Percentiles rank a stretch among this genome's conserved stretches.
Conservation (phyloP, 495 filamentous ascomycete species). For the Aspergillus cristatus region DNA sequence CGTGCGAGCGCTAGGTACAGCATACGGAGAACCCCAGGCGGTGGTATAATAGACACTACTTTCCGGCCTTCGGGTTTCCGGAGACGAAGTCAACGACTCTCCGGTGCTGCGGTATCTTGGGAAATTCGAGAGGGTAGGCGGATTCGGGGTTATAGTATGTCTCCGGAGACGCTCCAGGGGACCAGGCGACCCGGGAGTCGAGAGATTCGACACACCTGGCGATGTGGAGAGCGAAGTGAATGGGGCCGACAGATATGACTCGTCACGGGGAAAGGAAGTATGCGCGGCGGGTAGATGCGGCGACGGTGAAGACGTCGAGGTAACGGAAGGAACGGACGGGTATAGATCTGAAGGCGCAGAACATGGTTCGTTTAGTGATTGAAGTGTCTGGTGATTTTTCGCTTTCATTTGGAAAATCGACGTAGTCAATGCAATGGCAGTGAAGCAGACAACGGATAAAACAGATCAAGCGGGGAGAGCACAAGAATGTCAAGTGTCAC, state of each 20-base stretch:
- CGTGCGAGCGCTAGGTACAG: slow-evolving; percentile 42
- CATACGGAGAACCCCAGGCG: slow-evolving; percentile 70
- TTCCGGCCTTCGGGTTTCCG: slow-evolving; percentile 32
- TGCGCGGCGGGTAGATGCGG: slow-evolving; percentile 21
- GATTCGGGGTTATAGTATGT: slow-evolving; percentile 22
- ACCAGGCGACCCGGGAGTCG: slow-evolving; percentile 28
- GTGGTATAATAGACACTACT: slow-evolving; percentile 53
- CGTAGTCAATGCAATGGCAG: neutral
- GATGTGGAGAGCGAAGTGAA: slow-evolving; percentile 25
- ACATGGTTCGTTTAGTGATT: neutral
- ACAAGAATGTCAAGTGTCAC: neutral
- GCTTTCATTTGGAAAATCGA: too few relatives aligned
- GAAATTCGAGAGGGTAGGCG: slow-evolving; percentile 27
- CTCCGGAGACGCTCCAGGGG: slow-evolving; percentile 18
- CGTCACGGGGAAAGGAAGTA: slow-evolving; percentile 20
- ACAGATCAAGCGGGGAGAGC: neutral
- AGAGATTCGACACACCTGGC: slow-evolving; percentile 32
- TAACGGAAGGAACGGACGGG: slow-evolving; percentile 32
- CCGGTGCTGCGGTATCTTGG: slow-evolving; percentile 21
- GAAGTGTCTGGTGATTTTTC: too few relatives aligned
- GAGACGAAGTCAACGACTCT: slow-evolving; percentile 35
- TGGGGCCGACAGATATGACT: slow-evolving; percentile 23
- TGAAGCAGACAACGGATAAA: slow-evolving; percentile 1
- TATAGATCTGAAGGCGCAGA: slow-evolving; percentile 29
- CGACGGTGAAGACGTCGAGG: slow-evolving; percentile 31